These are phyloP conservation scores for Pythium folliculosum DNA, from an alignment of 352 stramenopile genomes.

Conservation along the genomic window DNA sequence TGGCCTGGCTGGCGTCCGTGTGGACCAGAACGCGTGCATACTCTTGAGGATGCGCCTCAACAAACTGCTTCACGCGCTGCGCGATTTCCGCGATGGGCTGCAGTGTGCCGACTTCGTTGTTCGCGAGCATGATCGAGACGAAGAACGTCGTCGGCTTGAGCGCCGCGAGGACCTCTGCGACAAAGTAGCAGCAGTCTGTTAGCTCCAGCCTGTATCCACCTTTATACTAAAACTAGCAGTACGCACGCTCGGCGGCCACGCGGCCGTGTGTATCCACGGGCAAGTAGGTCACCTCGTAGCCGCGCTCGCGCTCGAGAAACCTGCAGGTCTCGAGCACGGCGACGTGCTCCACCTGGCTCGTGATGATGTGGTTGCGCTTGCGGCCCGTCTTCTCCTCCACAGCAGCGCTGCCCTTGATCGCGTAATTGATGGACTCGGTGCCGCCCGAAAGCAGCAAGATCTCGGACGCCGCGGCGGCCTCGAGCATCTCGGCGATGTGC, in stretches of 20 bases:
- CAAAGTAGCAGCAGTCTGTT: background rate
- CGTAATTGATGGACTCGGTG: constrained; percentile 90
- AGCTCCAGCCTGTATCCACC: background rate
- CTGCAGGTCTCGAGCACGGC: constrained; percentile 87
- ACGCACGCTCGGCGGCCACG: constrained; percentile 44
- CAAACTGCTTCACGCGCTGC: constrained; percentile 33
- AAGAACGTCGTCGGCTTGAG: constrained; percentile 89
- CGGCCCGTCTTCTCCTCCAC: constrained; percentile 32
- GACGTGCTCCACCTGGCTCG: constrained; percentile 93
- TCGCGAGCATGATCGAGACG: constrained; percentile 98
- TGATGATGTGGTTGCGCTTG: constrained; percentile 88
- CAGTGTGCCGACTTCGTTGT: constrained; percentile 98
- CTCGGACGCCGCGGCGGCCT: constrained; percentile 32
- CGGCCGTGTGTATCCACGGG: constrained; percentile 56
- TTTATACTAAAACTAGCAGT: no score
- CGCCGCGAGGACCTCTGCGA: constrained; percentile 71
- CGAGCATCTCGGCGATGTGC: constrained; percentile 86
- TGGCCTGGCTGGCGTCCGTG: constrained; percentile 96
- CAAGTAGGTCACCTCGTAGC: constrained; percentile 74
- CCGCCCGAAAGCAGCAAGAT: constrained; percentile 78
- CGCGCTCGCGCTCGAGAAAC: constrained; percentile 51
- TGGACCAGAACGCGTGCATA: constrained; percentile 87
- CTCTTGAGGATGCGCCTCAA: constrained; percentile 7
- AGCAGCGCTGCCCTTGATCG: constrained; percentile 63
- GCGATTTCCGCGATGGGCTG: constrained; percentile 92